Percentiles rank a stretch among this genome's conserved stretches.
Conservation (phyloP, 345 rosid species). For the Brassica incana region DNA sequence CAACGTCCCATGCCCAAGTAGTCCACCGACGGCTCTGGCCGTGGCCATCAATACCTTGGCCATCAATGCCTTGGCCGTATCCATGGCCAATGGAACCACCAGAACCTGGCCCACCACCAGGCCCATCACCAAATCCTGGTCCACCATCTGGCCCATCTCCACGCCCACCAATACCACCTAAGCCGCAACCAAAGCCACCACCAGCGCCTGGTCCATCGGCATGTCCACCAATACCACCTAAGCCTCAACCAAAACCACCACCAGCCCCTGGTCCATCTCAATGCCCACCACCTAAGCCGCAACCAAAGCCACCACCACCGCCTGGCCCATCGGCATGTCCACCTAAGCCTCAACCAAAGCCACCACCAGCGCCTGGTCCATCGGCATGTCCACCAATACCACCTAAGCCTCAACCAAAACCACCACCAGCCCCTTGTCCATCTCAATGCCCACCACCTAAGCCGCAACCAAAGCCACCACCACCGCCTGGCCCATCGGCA, state of each 20-base stretch:
- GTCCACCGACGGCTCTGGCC: slow-evolving; percentile 36
- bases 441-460: slow-evolving; percentile 11
- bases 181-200: not conserved
- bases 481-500: not conserved
- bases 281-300: slow-evolving; percentile 17
- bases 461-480: slow-evolving; percentile 17
- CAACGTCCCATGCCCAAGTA: slow-evolving; percentile 26
- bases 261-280: slow-evolving; percentile 12
- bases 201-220: not conserved
- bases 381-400: not conserved
- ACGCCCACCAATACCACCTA: not conserved
- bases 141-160: not conserved
- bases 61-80: slow-evolving; percentile 27
- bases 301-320: slow-evolving; percentile 10
- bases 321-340: not conserved
- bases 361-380: not conserved
- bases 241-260: slow-evolving; percentile 3
- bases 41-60: slow-evolving; percentile 18
- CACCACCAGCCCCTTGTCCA: slow-evolving; percentile 19
- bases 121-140: slow-evolving; percentile 17
- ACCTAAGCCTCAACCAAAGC: not conserved
- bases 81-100: slow-evolving; percentile 29
- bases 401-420: not conserved
- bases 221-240: not conserved
- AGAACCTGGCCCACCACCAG: slow-evolving; percentile 14